Base-by-base conservation (phyloP, 768 basidiomycete species). In the Mycena sanguinolenta region DNA sequence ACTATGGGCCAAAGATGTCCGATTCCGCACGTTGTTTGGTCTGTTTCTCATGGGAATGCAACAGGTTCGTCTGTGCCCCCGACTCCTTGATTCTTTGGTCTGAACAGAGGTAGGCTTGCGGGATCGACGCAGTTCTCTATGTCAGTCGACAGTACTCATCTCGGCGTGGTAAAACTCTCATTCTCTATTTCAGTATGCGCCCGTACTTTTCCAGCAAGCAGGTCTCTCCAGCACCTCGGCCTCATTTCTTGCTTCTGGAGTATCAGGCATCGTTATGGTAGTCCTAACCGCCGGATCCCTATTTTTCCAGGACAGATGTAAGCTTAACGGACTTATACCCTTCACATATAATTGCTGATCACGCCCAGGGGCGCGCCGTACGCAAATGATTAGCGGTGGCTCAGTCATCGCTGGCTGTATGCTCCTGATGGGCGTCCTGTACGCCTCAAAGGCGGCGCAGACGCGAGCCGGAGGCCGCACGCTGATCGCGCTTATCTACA, bases 181-280 rank as follows among this genome's bases (percentile, higher is more conserved):
- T 34, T 62, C 13, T 39, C 9, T 13, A 39, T 16, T 72, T 17
- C 75, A 84, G 74, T 85, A 85, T 64, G 86, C 85, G 0, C 87
- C 87, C 0, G 79, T 84, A 12, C 78, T 87, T 14, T 88, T 88
- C 71, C 75, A 81, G 4, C 87, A 88, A 70, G 85, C 85, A 1
- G 85, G 88, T 23, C 81, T 88, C n/a, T 81, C 82, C 16, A 81
- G 81, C 4, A 76, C 77, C n/a, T 80, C 82, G n/a, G 82, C 86
- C 3, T 81, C 84, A 4, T 87, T 88, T 77, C 79, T 88, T 38
- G 86, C 86, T 0, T 86, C 86, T 1, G 88, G 86, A 5, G 79
- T 88, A 16, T 84, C 85, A 1, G 88, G 86, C 34, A 78, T 88
- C 46, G 71, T 86, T 39, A 84, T 83, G 67, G 68, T 87, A 23